Percentiles rank a stretch among this genome's conserved stretches.
Conservation (phyloP, 2,329 filamentous ascomycete species). For the Falciphora oryzae region DNA sequence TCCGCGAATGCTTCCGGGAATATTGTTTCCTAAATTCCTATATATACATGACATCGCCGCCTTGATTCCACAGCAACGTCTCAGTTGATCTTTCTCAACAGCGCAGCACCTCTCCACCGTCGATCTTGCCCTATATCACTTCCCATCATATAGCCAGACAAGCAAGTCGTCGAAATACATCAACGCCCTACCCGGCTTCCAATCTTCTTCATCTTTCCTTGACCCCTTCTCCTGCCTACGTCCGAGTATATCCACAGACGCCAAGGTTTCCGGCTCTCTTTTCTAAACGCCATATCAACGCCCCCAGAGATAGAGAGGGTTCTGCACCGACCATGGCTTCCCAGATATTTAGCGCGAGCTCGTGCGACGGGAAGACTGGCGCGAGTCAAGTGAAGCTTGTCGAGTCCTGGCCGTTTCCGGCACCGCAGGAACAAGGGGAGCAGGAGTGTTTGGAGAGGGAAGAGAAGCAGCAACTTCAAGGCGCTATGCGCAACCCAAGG, state of each 20-base stretch:
- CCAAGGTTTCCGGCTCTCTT: not conserved
- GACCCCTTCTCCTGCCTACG: not conserved
- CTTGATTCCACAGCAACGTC: not conserved
- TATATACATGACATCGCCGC: not conserved
- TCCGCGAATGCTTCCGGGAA: not conserved
- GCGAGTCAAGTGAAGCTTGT: no score
- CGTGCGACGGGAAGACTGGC: not conserved
- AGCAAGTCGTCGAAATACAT: not conserved
- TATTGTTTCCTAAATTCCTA: not conserved
- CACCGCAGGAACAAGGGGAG: no score
- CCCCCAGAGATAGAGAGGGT: not conserved
- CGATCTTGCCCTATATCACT: not conserved
- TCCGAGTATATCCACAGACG: not conserved
- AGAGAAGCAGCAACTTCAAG: no score
- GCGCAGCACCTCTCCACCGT: no score
- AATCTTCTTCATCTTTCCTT: not conserved
- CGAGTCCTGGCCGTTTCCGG: no score
- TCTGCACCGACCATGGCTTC: not conserved
- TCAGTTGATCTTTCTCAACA: not conserved
- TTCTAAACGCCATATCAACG: not conserved
- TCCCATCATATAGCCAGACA: not conserved
- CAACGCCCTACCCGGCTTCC: no score
- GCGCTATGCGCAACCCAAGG: no score
- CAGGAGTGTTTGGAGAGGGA: no score
- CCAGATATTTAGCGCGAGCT: not conserved